Percentiles rank a stretch among this genome's conserved stretches.
Conservation (phyloP, 768 basidiomycete species). For the Holtermannia corniformis region DNA sequence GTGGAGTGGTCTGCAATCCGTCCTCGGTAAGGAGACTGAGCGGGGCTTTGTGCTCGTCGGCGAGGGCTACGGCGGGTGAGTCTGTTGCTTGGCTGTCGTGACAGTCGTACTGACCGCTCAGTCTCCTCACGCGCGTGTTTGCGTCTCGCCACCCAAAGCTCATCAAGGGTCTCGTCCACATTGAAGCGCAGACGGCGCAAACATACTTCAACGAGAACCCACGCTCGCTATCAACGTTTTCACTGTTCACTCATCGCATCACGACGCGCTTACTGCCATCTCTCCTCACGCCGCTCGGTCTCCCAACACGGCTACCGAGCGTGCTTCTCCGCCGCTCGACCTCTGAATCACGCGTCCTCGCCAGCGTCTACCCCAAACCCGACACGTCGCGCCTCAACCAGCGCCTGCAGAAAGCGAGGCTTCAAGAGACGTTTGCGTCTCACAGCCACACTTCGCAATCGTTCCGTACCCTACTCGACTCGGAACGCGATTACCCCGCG, state of each 20-base stretch:
- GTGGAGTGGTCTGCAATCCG: conserved; percentile 21
- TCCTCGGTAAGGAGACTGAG: conserved; percentile 1
- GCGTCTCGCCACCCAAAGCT: conserved; percentile 29
- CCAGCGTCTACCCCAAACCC: conserved; percentile 25
- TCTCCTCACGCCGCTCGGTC: conserved; percentile 32
- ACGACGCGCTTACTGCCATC: conserved; percentile 31
- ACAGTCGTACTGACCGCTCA: background rate
- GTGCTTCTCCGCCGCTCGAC: conserved; percentile 31
- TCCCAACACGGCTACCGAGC: conserved; percentile 29
- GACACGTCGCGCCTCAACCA: conserved; percentile 24
- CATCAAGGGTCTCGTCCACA: conserved; percentile 34
- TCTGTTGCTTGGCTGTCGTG: background rate
- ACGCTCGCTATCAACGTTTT: conserved; percentile 11
- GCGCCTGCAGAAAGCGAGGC: conserved; percentile 30
- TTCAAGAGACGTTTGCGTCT: conserved; percentile 35
- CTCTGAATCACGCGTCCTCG: conserved; percentile 33
- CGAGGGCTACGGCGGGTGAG: conserved; percentile 41
- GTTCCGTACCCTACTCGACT: conserved; percentile 26
- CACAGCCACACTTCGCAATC: conserved; percentile 29
- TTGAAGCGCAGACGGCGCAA: conserved; percentile 38
- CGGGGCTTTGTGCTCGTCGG: conserved; percentile 30
- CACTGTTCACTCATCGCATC: conserved; percentile 26
- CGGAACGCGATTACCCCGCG: conserved; percentile 23
- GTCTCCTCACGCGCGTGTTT: conserved; percentile 34
- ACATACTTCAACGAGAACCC: conserved; percentile 38